phyloP scores from a whole-genome alignment of 2,329 filamentous ascomycete genomes.

The Dactylella cylindrospora region DNA sequence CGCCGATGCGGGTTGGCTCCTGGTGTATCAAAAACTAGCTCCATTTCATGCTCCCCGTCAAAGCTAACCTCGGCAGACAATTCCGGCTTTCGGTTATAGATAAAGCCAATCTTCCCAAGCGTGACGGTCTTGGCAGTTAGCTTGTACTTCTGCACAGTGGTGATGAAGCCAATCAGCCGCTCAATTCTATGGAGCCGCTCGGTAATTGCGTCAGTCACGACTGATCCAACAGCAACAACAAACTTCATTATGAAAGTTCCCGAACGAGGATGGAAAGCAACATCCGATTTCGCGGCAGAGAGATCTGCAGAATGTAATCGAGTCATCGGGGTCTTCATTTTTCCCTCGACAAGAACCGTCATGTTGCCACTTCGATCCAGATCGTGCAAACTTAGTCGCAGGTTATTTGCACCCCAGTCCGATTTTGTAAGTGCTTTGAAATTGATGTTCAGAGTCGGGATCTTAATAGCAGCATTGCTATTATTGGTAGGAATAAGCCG shows the following conservation, averaged over 20 bases:
- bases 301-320: slow-evolving; percentile 52
- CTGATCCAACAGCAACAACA: slow-evolving; percentile 61
- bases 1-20: slow-evolving; percentile 67
- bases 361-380: slow-evolving; percentile 60
- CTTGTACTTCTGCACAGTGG: slow-evolving; percentile 60
- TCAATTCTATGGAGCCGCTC: slow-evolving; percentile 67
- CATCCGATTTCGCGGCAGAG: slow-evolving; percentile 58
- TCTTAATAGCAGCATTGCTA: slow-evolving; percentile 42
- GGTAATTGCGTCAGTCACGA: slow-evolving; percentile 63
- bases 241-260: slow-evolving; percentile 67
- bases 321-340: slow-evolving; percentile 60
- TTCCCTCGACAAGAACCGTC: slow-evolving; percentile 58
- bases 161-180: slow-evolving; percentile 69
- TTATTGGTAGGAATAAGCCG: slow-evolving; percentile 48
- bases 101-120: slow-evolving; percentile 66
- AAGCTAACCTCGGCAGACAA: slow-evolving; percentile 43
- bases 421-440: slow-evolving; percentile 48
- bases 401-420: slow-evolving; percentile 63
- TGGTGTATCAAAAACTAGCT: slow-evolving; percentile 60
- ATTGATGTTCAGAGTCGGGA: slow-evolving; percentile 50
- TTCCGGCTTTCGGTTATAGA: slow-evolving; percentile 58
- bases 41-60: slow-evolving; percentile 55
- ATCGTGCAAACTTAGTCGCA: slow-evolving; percentile 61
- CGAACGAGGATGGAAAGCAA: slow-evolving; percentile 62
- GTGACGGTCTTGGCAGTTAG: slow-evolving; percentile 63